Percentiles rank a stretch among this genome's conserved stretches.
phyloP scores from a whole-genome alignment of 2,329 filamentous ascomycete genomes.

The Cercospora citrullina region DNA sequence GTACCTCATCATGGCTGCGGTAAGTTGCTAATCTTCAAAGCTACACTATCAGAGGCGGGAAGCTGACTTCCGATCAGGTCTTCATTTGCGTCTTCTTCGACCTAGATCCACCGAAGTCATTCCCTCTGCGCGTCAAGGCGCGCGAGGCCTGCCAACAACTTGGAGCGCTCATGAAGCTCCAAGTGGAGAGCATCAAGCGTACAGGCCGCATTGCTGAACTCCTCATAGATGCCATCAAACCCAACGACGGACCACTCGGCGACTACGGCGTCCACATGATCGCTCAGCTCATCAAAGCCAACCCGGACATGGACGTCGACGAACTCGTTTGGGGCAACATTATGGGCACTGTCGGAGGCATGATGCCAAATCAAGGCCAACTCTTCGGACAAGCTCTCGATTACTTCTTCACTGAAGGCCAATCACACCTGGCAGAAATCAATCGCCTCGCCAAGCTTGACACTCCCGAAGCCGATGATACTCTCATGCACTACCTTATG shows the following conservation, averaged over 20 bases:
- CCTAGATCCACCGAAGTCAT: constrained; percentile 54
- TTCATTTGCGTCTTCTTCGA: constrained; percentile 59
- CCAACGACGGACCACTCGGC: constrained; percentile 44
- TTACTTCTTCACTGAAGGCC: constrained; percentile 54
- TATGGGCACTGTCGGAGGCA: constrained; percentile 58
- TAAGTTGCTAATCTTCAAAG: background rate
- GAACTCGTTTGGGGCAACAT: constrained; percentile 59
- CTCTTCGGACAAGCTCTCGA: constrained; percentile 60
- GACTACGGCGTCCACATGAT: constrained; percentile 60
- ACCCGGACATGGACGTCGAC: constrained; percentile 44
- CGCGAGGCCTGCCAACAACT: constrained; percentile 51
- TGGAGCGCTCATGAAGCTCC: constrained; percentile 51
- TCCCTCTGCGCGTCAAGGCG: constrained; percentile 53
- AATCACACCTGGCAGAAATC: constrained; percentile 51
- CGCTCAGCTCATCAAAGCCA: constrained; percentile 51
- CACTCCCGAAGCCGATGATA: constrained; percentile 49
- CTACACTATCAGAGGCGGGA: constrained; percentile 30
- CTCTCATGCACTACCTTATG: constrained; percentile 53
- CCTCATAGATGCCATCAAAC: constrained; percentile 46
- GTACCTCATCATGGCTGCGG: constrained; percentile 54
- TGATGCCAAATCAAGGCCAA: constrained; percentile 59
- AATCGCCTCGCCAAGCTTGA: constrained; percentile 50
- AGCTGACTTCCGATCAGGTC: constrained; percentile 29
- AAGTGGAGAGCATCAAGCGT: constrained; percentile 49
- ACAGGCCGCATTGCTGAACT: constrained; percentile 41